Conservation (phyloP, 179 eudicot genomes). For the Beta macrorhiza region DNA sequence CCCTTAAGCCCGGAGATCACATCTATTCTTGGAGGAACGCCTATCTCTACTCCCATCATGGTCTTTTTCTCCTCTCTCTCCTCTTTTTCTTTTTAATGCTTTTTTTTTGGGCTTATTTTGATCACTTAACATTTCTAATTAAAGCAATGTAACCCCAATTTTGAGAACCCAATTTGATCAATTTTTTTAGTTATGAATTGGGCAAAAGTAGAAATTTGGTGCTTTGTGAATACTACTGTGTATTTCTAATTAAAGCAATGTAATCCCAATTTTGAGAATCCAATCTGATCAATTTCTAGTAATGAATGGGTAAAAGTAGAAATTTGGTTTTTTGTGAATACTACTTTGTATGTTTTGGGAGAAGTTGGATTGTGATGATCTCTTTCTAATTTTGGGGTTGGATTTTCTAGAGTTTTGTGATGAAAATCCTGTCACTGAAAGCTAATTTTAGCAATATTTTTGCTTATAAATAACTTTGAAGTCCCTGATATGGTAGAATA, state of each 20-base stretch:
- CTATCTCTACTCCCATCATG: slow-evolving; percentile 57
- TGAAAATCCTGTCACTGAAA: not conserved
- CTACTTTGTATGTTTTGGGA: not conserved
- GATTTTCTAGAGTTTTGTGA: not conserved
- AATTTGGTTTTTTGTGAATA: not conserved
- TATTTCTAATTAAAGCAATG: slow-evolving; percentile 9
- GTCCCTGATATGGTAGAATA: not conserved
- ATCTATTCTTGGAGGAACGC: slow-evolving; percentile 55
- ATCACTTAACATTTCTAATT: slow-evolving; percentile 10
- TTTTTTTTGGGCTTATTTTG: not conserved
- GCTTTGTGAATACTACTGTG: not conserved
- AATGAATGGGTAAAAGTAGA: not conserved
- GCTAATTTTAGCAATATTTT: not conserved
- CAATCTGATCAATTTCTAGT: not conserved
- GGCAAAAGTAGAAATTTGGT: not conserved
- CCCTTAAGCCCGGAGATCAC: slow-evolving; percentile 52
- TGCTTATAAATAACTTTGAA: not conserved
- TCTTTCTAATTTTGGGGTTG: not conserved
- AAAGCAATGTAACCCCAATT: not conserved
- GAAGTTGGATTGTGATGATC: not conserved
- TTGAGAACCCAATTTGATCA: not conserved
- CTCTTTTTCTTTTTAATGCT: not conserved
- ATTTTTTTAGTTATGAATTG: not conserved
- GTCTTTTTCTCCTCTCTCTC: slow-evolving; percentile 25
- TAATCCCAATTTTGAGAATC: not conserved